Percentiles rank a stretch among this genome's conserved stretches.
phyloP scores from a whole-genome alignment of 2,329 filamentous ascomycete genomes.

The Arthrinium puccinioides region DNA sequence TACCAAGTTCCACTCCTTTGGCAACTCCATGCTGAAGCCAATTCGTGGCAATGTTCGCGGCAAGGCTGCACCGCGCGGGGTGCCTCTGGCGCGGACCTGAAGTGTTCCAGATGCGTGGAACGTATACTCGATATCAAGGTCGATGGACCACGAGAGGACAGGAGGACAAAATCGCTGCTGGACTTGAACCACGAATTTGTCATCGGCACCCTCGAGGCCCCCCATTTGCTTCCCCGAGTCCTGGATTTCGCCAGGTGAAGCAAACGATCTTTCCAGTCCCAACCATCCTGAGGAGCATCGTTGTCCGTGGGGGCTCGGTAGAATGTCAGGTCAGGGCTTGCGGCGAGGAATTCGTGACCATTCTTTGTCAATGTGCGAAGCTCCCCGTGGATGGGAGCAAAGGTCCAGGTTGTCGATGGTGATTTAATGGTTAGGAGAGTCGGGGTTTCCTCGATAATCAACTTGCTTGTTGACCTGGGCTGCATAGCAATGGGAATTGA shows the following conservation, averaged over 20 bases:
- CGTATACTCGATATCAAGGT: slow-evolving; percentile 44
- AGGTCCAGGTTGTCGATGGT: slow-evolving; percentile 16
- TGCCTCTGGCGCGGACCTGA: slow-evolving; percentile 39
- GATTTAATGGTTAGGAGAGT: slow-evolving; percentile 17
- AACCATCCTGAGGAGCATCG: slow-evolving; percentile 46
- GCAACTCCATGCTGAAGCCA: slow-evolving; percentile 44
- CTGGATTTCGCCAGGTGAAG: slow-evolving; percentile 33
- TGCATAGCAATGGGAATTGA: background rate
- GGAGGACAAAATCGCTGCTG: slow-evolving; percentile 51
- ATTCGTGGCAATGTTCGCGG: slow-evolving; percentile 55
- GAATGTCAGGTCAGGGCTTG: slow-evolving; percentile 26
- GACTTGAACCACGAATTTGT: slow-evolving; percentile 32
- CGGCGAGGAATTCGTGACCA: slow-evolving; percentile 14
- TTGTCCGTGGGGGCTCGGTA: slow-evolving; percentile 62
- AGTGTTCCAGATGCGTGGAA: slow-evolving; percentile 40
- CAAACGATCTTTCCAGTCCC: slow-evolving; percentile 44
- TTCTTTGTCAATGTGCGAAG: slow-evolving; percentile 19
- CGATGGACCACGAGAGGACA: slow-evolving; percentile 52
- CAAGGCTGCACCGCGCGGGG: slow-evolving; percentile 37
- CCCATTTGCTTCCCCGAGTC: slow-evolving; percentile 23
- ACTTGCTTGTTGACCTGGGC: slow-evolving; percentile 7
- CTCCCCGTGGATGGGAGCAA: slow-evolving; percentile 16
- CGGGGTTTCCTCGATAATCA: slow-evolving; percentile 13
- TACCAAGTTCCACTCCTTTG: slow-evolving; percentile 19
- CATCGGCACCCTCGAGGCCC: slow-evolving; percentile 18